Evolutionary conservation across 1,139 yeast genomes (phyloP), one percentile per base, ranked within the genome.

Genomic region (Diutina pseudorugosa): DNA sequence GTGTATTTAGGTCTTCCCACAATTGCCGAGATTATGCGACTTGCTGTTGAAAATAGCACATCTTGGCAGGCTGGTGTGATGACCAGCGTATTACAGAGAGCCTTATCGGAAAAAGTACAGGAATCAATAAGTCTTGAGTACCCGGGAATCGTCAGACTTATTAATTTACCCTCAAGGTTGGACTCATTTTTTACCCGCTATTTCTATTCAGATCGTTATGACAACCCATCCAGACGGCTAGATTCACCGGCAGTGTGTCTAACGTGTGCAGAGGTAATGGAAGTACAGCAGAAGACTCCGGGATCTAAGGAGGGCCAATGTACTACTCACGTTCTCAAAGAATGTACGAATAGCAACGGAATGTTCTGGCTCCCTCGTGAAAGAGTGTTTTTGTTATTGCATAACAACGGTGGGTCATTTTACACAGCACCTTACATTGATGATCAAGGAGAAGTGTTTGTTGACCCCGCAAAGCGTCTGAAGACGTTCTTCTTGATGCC

Each of bases 201-300:
- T 54, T 73, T 79, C 55, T 79, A 80, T 58, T 71, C 70, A 60
- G 73, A 73, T 50, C 67, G 69, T 52, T 70, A 68, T 33, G 66
- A 69, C 51, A 69, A 70, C 51, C 78, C 77, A 0, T 68, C 70
- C 55, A 62, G 61, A 56, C 57, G 62, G n/a, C 77, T 76, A 40
- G 75, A 77, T 36, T 96, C 90, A 58, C 95, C 96, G 0, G 96
- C 96, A 0, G 72, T 93, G 12, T 93, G 98, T 61, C 68, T 93
- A 53, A 84, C 85, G 58, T 93, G 98, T 67, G 94, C 91, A 0
- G 70, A 72, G 14, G 75, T 84, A 4, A 75, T 88, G 30, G 83
- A 83, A 57, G 70, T 83, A 27, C 97, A 91, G 60, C 78, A 75
- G 52, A 65, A 69, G 45, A 74, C 82, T 16, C 67, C 77, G 54